Percentiles rank a stretch among this genome's conserved stretches.
These are phyloP conservation scores for Populus tremula DNA, from an alignment of 345 rosid species.

Conservation along the genomic window DNA sequence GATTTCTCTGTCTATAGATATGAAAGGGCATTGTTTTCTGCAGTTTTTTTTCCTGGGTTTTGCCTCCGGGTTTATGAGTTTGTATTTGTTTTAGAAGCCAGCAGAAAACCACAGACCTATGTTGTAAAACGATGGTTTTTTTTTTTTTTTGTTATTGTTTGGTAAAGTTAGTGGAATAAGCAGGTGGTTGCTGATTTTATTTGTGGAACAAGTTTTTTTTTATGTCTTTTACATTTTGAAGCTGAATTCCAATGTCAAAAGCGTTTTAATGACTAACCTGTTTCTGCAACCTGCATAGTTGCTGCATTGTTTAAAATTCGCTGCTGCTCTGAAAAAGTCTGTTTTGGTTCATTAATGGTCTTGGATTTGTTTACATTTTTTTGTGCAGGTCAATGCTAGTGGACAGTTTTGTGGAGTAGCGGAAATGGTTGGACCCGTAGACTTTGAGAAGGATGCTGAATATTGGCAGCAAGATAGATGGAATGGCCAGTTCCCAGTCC, in stretches of 20 bases:
- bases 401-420: slow-evolving; percentile 80
- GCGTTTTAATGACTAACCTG: neutral
- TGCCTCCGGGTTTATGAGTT: neutral
- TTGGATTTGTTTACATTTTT: slow-evolving; percentile 5
- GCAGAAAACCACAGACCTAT: neutral
- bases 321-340: neutral
- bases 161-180: neutral
- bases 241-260: neutral
- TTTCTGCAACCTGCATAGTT: neutral
- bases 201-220: neutral
- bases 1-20: neutral
- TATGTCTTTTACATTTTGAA: neutral
- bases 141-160: no score
- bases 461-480: slow-evolving; percentile 78
- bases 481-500: slow-evolving; percentile 79
- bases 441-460: slow-evolving; percentile 65
- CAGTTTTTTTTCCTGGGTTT: neutral
- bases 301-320: neutral
- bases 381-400: slow-evolving; percentile 66
- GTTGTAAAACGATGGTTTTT: neutral
- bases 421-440: slow-evolving; percentile 68
- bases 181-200: neutral
- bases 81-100: neutral
- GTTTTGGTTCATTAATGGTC: neutral
- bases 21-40: neutral